phyloP scores from a whole-genome alignment of 2,329 filamentous ascomycete species.

The Exophiala sideris region DNA sequence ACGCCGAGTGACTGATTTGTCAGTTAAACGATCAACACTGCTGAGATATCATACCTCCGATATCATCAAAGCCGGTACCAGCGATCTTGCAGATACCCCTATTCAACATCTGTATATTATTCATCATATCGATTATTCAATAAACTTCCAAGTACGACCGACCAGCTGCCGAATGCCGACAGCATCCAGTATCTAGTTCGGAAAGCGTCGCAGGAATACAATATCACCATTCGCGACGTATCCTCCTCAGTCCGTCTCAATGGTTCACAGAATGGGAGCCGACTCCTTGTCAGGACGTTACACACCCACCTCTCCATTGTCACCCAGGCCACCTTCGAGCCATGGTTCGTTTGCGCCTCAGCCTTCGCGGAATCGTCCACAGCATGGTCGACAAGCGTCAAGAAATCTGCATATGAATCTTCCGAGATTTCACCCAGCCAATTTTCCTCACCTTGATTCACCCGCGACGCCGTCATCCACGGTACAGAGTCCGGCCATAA shows the following conservation, averaged over 20 bases:
- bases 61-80: too few relatives aligned
- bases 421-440: slow-evolving; percentile 46
- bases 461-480: slow-evolving; percentile 36
- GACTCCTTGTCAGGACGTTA: slow-evolving; percentile 24
- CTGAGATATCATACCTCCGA: too few relatives aligned
- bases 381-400: slow-evolving; percentile 36
- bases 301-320: slow-evolving; percentile 29
- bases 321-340: slow-evolving; percentile 19
- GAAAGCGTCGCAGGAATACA: slow-evolving; percentile 10
- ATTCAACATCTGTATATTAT: too few relatives aligned
- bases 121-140: too few relatives aligned
- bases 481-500: slow-evolving; percentile 30
- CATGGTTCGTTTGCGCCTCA: slow-evolving; percentile 34
- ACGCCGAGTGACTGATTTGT: too few relatives aligned
- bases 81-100: too few relatives aligned
- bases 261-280: slow-evolving; percentile 16
- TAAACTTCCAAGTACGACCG: too few relatives aligned
- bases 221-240: slow-evolving; percentile 4
- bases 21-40: too few relatives aligned
- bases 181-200: not conserved
- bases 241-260: not conserved
- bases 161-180: slow-evolving; percentile 20
- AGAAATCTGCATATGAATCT: slow-evolving; percentile 40
- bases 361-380: slow-evolving; percentile 32
- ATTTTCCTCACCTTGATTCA: slow-evolving; percentile 35